Conservation (phyloP, 2,329 filamentous ascomycete genomes). For the Sarocladiaceae sp. region DNA sequence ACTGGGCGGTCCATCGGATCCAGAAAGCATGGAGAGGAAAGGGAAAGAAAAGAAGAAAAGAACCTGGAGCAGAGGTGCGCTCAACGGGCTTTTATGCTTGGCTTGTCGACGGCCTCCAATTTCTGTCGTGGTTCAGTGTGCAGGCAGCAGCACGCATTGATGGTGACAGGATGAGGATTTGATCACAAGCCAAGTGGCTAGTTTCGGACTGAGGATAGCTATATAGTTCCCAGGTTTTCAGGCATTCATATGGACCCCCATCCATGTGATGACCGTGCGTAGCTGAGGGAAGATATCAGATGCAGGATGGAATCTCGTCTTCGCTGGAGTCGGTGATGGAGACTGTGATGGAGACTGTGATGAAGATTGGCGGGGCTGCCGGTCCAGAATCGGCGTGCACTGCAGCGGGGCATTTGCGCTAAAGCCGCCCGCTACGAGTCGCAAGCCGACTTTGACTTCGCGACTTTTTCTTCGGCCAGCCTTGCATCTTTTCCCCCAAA, state of each 20-base stretch:
- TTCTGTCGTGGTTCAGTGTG: too few relatives aligned
- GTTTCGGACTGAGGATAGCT: too few relatives aligned
- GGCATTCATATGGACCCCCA: too few relatives aligned
- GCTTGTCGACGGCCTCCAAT: too few relatives aligned
- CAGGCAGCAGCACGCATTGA: too few relatives aligned
- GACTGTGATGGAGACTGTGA: too few relatives aligned
- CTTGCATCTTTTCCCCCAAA: constrained; percentile 4
- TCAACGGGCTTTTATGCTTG: background rate
- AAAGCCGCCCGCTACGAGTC: background rate
- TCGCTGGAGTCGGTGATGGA: background rate
- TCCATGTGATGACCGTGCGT: too few relatives aligned
- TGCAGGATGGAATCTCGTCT: too few relatives aligned
- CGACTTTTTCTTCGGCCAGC: constrained; percentile 5
- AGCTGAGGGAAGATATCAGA: too few relatives aligned
- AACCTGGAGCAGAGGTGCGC: background rate
- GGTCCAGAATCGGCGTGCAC: background rate
- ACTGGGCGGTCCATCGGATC: constrained; percentile 2
- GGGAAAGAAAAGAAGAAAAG: constrained; percentile 16
- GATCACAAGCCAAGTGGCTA: too few relatives aligned
- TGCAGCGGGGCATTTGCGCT: constrained; percentile 3
- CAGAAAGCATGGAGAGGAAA: constrained; percentile 45
- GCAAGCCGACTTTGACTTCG: background rate
- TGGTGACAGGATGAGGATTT: too few relatives aligned
- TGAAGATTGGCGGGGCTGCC: constrained; percentile 3
- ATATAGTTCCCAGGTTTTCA: too few relatives aligned